phyloP scores from a whole-genome alignment of 1,284 basidiomycete species.

The Termitomyces sp. region DNA sequence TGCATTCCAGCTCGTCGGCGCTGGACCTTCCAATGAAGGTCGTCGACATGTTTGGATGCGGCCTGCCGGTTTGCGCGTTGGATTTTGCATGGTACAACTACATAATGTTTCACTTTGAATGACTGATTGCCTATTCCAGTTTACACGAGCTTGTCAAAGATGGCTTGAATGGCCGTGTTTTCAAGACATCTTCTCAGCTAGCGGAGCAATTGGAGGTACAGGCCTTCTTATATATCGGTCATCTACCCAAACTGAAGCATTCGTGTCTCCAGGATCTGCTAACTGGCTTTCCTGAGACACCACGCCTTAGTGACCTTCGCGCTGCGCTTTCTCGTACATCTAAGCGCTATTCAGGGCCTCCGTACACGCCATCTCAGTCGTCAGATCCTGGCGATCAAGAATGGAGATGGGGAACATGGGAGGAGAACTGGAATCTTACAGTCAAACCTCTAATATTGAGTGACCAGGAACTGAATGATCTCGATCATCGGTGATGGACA shows the following conservation, averaged over 20 bases:
- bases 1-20: constrained; percentile 88
- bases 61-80: constrained; percentile 87
- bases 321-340: constrained; percentile 34
- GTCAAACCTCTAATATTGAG: constrained; percentile 60
- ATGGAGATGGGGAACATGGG: constrained; percentile 74
- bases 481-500: constrained; percentile 24
- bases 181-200: constrained; percentile 66
- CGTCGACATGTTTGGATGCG: constrained; percentile 99
- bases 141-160: constrained; percentile 84
- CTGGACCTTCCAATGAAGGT: constrained; percentile 99
- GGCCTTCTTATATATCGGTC: constrained; percentile 15
- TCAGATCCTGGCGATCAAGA: constrained; percentile 16
- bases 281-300: constrained; percentile 53
- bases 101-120: constrained; percentile 1
- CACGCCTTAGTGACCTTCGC: constrained; percentile 45
- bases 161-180: constrained; percentile 78
- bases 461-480: constrained; percentile 46
- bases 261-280: constrained; percentile 47
- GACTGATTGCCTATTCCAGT: constrained; percentile 36
- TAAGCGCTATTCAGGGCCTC: constrained; percentile 16
- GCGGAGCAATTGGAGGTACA: constrained; percentile 68
- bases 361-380: constrained; percentile 14
- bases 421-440: constrained; percentile 75
- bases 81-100: constrained; percentile 74
- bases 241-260: not conserved